Conservation (phyloP, 352 stramenopile genomes). For the Phytophthora podocarpi region DNA sequence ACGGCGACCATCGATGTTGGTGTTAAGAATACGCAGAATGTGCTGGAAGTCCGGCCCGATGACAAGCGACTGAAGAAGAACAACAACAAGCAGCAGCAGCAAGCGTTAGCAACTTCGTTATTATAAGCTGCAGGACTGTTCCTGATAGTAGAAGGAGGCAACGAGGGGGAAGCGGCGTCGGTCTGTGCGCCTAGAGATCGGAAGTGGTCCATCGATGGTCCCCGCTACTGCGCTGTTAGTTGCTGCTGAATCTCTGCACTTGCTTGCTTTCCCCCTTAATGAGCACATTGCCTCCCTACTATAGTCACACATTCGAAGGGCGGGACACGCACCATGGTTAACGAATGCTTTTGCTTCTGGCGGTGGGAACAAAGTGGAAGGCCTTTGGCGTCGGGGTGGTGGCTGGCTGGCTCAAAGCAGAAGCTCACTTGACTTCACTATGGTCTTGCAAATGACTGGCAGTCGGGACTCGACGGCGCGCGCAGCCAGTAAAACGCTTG, state of each 20-base stretch:
- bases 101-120: conserved; percentile 13
- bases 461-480: conserved; percentile 54
- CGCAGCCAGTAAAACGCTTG: conserved; percentile 43
- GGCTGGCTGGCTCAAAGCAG: conserved; percentile 36
- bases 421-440: conserved; percentile 66
- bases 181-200: neutral
- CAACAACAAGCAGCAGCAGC: conserved; percentile 8
- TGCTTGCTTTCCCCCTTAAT: neutral
- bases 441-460: conserved; percentile 78
- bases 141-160: neutral
- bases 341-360: conserved; percentile 88
- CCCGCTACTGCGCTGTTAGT: conserved; percentile 10
- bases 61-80: conserved; percentile 78
- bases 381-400: conserved; percentile 14
- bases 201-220: neutral
- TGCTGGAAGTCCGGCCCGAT: conserved; percentile 98
- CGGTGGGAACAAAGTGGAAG: conserved; percentile 77
- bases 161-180: neutral
- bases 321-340: conserved; percentile 72
- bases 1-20: conserved; percentile 99
- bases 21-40: conserved; percentile 99
- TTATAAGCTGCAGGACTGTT: neutral
- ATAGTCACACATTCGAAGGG: neutral
- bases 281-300: conserved; percentile 5
- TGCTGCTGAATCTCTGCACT: neutral